These are phyloP conservation scores for Calonectria montana DNA, from an alignment of 2,329 filamentous ascomycete species.

Conservation along the genomic window DNA sequence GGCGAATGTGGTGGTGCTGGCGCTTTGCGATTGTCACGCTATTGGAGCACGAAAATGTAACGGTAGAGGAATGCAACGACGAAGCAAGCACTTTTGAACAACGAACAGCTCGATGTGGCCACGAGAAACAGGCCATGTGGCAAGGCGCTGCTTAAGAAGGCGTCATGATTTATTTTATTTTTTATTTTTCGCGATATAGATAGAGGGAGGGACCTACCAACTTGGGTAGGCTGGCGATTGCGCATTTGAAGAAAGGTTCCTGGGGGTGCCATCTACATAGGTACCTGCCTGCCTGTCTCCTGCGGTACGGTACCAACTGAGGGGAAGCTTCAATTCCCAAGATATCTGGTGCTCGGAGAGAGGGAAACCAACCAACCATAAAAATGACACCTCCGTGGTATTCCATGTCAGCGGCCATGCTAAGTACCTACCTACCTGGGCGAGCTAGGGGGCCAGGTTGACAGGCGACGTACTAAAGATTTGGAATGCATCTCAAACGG, in stretches of 20 bases:
- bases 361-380: background rate
- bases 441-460: background rate
- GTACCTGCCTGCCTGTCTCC: background rate
- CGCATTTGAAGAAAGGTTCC: background rate
- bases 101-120: background rate
- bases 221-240: background rate
- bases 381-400: background rate
- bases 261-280: background rate
- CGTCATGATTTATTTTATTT: background rate
- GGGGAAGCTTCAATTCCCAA: background rate
- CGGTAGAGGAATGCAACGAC: background rate
- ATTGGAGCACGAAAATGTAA: slow-evolving; percentile 26
- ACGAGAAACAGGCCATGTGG: slow-evolving; percentile 8
- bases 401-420: background rate
- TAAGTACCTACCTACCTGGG: slow-evolving; percentile 9
- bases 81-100: background rate
- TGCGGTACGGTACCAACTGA: background rate
- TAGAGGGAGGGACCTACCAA: background rate
- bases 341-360: background rate
- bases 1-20: background rate
- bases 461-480: background rate
- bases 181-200: background rate
- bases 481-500: background rate
- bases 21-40: background rate
- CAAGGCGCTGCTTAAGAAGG: background rate